Evolutionary conservation across 2,329 filamentous ascomycete species (phyloP).

Genomic region (Escovopsis sp.): DNA sequence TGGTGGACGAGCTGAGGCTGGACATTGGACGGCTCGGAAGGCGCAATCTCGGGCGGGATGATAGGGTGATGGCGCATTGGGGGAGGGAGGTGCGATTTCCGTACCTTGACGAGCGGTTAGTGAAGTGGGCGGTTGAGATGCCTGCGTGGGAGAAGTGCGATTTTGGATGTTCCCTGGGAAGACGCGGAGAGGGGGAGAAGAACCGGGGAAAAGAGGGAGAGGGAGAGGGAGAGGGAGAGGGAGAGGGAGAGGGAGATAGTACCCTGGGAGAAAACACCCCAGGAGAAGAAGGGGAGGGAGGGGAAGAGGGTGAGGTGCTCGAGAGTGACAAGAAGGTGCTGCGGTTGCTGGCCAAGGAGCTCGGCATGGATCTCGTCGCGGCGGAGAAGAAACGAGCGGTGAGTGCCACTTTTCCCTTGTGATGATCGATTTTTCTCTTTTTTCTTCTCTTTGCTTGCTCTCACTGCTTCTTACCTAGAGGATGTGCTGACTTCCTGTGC

Average conservation of each 20-base stretch:
- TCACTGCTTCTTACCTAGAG: too few relatives aligned
- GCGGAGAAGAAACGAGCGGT: slow-evolving; percentile 59
- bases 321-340: slow-evolving; percentile 73
- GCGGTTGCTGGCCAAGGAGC: slow-evolving; percentile 55
- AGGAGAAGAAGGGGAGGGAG: slow-evolving; percentile 1
- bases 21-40: slow-evolving; percentile 78
- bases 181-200: too few relatives aligned
- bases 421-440: too few relatives aligned
- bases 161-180: too few relatives aligned
- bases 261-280: too few relatives aligned
- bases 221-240: too few relatives aligned
- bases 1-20: slow-evolving; percentile 69
- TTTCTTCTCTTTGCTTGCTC: not conserved
- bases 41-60: slow-evolving; percentile 88
- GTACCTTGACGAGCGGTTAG: slow-evolving; percentile 73
- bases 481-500: not conserved
- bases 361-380: slow-evolving; percentile 59
- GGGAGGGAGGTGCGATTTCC: slow-evolving; percentile 80
- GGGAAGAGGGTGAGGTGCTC: slow-evolving; percentile 23
- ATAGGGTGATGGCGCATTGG: slow-evolving; percentile 82
- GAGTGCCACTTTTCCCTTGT: slow-evolving; percentile 1
- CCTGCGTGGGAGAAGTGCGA: slow-evolving; percentile 81
- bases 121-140: slow-evolving; percentile 60
- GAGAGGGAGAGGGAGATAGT: too few relatives aligned
- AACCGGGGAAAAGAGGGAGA: too few relatives aligned